These are phyloP conservation scores for Colletotrichum lupini DNA, from an alignment of 2,329 filamentous ascomycete genomes.

Conservation along the genomic window DNA sequence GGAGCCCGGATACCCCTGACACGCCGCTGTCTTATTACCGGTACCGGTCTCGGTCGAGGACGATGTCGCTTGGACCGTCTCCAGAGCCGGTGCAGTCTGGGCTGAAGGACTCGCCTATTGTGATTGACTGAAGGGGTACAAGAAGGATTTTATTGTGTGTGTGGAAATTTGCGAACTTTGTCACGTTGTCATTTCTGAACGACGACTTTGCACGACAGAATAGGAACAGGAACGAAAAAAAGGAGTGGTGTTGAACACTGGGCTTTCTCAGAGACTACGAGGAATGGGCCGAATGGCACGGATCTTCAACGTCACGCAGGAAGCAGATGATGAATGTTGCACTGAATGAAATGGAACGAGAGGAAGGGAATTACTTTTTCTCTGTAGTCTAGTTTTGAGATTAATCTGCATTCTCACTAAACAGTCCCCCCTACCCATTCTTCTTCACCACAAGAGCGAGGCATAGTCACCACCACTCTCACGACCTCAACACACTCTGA, in stretches of 20 bases:
- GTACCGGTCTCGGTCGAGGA: neutral
- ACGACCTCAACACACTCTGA: conserved; percentile 29
- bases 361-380: neutral
- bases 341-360: neutral
- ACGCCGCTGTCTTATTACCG: neutral
- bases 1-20: neutral
- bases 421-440: too few relatives aligned
- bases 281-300: neutral
- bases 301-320: neutral
- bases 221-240: neutral
- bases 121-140: neutral
- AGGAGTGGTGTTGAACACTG: neutral
- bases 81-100: neutral
- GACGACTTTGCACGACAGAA: neutral
- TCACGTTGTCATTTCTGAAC: neutral
- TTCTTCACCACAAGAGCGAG: too few relatives aligned
- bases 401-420: neutral
- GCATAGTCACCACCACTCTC: neutral
- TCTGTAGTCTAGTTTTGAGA: neutral
- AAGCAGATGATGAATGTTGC: neutral
- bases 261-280: neutral
- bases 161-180: neutral
- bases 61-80: neutral
- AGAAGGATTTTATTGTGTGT: neutral
- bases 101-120: neutral